Evolutionary conservation across 768 basidiomycete species (phyloP).

Genomic region (Sarcomyxa edulis): DNA sequence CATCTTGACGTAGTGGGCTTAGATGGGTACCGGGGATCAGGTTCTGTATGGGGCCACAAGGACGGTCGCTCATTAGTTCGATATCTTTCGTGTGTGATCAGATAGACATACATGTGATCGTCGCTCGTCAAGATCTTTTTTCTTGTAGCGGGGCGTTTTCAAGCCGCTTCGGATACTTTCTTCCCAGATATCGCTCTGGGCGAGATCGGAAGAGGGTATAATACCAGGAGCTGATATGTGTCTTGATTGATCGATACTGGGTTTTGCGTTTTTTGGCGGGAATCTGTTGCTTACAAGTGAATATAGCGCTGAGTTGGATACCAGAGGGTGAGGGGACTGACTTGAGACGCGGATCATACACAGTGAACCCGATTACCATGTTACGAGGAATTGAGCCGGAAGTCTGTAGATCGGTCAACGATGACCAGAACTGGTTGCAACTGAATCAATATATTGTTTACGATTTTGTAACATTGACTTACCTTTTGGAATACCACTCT

Average conservation of each 20-base stretch:
- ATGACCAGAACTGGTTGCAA: slow-evolving; percentile 58
- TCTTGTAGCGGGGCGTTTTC: slow-evolving; percentile 63
- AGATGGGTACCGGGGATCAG: slow-evolving; percentile 75
- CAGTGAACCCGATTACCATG: slow-evolving; percentile 73
- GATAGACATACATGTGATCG: slow-evolving; percentile 53
- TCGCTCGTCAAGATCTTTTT: slow-evolving; percentile 83
- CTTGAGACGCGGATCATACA: slow-evolving; percentile 86
- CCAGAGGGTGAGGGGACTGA: slow-evolving; percentile 1
- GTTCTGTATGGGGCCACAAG: too few relatives aligned
- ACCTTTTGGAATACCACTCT: slow-evolving; percentile 60
- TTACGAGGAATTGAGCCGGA: slow-evolving; percentile 66
- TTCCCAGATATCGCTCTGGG: slow-evolving; percentile 74
- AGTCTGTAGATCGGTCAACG: slow-evolving; percentile 54
- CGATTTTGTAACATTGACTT: slow-evolving; percentile 3
- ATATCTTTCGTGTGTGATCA: too few relatives aligned
- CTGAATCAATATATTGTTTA: background rate
- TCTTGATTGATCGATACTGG: slow-evolving; percentile 21
- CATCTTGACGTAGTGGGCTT: slow-evolving; percentile 64
- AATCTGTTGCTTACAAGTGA: slow-evolving; percentile 43
- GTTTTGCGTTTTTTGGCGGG: slow-evolving; percentile 73
- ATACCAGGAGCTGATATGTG: slow-evolving; percentile 24
- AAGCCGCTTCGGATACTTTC: slow-evolving; percentile 44
- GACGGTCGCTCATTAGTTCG: too few relatives aligned
- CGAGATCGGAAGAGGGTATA: slow-evolving; percentile 53
- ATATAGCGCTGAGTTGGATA: background rate